Evolutionary conservation across 2,329 filamentous ascomycete genomes (phyloP), one percentile per base, ranked within the genome.

Genomic region (Massarina eburnea): DNA sequence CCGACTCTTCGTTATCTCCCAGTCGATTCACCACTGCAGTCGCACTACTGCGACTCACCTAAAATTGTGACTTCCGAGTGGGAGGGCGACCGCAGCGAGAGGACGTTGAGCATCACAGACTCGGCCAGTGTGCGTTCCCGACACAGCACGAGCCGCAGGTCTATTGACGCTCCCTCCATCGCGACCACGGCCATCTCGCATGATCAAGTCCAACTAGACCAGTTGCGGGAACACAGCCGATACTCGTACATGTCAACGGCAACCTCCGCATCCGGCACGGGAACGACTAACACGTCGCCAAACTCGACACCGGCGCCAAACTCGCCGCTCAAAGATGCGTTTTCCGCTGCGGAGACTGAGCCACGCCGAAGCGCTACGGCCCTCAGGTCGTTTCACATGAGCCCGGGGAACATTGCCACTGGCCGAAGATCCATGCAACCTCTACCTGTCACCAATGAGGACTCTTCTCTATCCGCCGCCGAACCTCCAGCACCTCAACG

Each of bases 391-490:
- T 68, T 70, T 47, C 64, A 70, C 39, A 71, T 68, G 59, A 69
- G 64, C 37, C 68, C 67, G 8, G 65, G 48, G 39, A 61, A 54
- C 24, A 56, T 52, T 26, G 53, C 61, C 14, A 64, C 55, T 44
- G 62, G 68, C 15, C 59, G 69, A 30, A 59, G 69, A 51, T 71
- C 69, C 24, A 69, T 71, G 61, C 67, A 70, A 30, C 64, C 65
- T 30, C 50, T 71, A 14, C 67, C 67, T 2, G 57, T 65, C 38
- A 70, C 67, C 10, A 59, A 66, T 48, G 67, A 70, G 44, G 52
- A 70, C 43, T 55, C 48, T 24, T 54, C 53, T n/a, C 46, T 61
- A 46, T 54, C 62, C 29, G 51, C 53, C 18, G 42, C 46, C 7
- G 45, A 45, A 3, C 45, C 52, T 20, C 22, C 46, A 5, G 51